Evolutionary conservation across 2,329 filamentous ascomycete species (phyloP), one percentile per base, ranked within the genome.

Genomic region (Neoscytalidium dimidiatum): DNA sequence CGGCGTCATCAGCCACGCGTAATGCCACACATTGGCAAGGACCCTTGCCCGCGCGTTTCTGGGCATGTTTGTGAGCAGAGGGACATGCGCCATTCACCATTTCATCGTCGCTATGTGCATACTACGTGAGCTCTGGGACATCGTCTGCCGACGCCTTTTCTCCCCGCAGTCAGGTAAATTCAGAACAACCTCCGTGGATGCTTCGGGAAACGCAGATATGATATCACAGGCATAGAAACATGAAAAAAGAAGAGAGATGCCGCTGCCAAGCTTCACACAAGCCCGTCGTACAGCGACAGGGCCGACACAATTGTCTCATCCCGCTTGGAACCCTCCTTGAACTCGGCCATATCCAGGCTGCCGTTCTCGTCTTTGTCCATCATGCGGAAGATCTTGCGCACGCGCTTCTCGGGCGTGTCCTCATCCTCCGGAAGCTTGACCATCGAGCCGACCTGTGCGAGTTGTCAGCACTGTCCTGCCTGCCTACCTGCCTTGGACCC

Each of bases 321-420:
- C 66, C 94, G 91, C 84, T 98, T 97, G 83, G 93, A 97, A 71
- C 95, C 95, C 82, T 99, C 95, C 82, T 98, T 98, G 85, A 99
- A 99, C 79, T 99, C 95, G 67, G 94, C 90, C 86, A 97, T 94
- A 78, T 98, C 94, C 72, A 99, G 82, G 75, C 92, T 96, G 72
- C 94, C 95, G 77, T 98, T 98, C 83, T 98, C 94, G 78, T 99
- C 95, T 86, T 99, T 99, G 84, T 99, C 95, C 95, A 99, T 99
- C 95, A 98, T 98, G 74, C 90, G 86, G 85, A 99, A 99, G 79
- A 99, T 98, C 85, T 99, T 99, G 80, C 86, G 89, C 68, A 99
- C 95, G 69, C 95, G 90, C 84, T 99, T 99, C 85, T 98, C 94
- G 19, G 95, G 95, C 65, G 95, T 99, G 81, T 99, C 94, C 83